Evolutionary conservation across 441 rosid genomes (phyloP).

Genomic region (Macaranga tanarius): DNA sequence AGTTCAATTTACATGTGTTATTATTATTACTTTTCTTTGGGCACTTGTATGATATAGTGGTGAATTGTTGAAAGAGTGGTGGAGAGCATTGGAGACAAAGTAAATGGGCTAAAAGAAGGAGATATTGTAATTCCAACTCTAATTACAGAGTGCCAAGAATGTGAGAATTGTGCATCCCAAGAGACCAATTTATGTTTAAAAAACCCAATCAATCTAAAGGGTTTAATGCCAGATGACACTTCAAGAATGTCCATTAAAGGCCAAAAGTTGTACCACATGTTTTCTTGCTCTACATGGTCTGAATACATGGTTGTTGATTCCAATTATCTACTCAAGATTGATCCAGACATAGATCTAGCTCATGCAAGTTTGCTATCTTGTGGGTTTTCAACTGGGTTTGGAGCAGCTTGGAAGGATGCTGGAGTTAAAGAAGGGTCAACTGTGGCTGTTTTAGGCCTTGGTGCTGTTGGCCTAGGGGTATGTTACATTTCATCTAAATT

Average conservation of each 20-base stretch:
- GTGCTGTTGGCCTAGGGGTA: conserved; percentile 69
- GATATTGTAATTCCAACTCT: conserved; percentile 41
- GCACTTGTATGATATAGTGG: too few relatives aligned
- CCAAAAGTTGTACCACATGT: conserved; percentile 29
- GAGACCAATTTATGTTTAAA: conserved; percentile 40
- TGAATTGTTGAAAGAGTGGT: conserved; percentile 28
- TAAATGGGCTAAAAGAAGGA: conserved; percentile 33
- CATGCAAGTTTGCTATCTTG: conserved; percentile 48
- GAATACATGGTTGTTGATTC: conserved; percentile 38
- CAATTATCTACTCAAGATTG: conserved; percentile 34
- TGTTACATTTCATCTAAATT: not conserved
- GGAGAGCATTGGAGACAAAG: conserved; percentile 40
- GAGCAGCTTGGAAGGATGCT: conserved; percentile 63
- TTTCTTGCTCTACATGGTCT: conserved; percentile 52
- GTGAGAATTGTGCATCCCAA: conserved; percentile 36
- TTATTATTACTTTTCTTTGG: too few relatives aligned
- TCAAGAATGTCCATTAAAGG: conserved; percentile 44
- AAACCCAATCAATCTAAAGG: conserved; percentile 15
- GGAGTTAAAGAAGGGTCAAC: conserved; percentile 44
- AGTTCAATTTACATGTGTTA: not conserved
- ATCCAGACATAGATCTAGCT: conserved; percentile 19
- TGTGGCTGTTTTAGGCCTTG: conserved; percentile 64
- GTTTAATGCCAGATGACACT: conserved; percentile 45
- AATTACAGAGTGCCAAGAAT: conserved; percentile 39
- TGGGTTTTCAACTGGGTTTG: conserved; percentile 54